phyloP scores from a whole-genome alignment of 257 asterid species.

The Anisodus tanguticus region DNA sequence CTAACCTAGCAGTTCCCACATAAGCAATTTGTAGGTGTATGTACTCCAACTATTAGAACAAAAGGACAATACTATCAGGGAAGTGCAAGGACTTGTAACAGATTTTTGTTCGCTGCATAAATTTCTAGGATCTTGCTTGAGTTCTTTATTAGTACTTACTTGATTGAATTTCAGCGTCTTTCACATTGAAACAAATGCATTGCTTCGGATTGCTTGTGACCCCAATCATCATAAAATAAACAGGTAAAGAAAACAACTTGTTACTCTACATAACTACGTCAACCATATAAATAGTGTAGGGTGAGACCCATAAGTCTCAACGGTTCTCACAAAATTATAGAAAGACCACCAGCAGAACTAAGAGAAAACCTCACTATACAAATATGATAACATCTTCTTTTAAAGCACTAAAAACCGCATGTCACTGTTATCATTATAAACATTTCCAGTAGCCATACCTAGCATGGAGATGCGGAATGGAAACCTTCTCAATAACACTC shows the following conservation, averaged over 20 bases:
- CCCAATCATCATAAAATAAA: conserved; percentile 9
- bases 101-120: background rate
- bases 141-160: background rate
- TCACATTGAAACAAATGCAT: background rate
- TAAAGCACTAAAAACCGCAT: background rate
- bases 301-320: conserved; percentile 11
- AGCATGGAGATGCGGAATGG: conserved; percentile 93
- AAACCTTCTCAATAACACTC: conserved; percentile 79
- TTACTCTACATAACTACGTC: background rate
- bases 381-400: conserved; percentile 3
- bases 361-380: background rate
- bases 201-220: background rate
- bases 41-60: background rate
- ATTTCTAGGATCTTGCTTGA: background rate
- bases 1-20: conserved; percentile 13
- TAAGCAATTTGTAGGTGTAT: conserved; percentile 4
- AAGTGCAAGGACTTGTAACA: background rate
- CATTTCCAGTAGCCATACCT: conserved; percentile 52
- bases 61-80: background rate
- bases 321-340: background rate
- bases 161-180: background rate
- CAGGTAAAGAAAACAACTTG: background rate
- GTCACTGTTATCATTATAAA: background rate
- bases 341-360: background rate
- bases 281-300: background rate